phyloP scores from a whole-genome alignment of 1,284 basidiomycete genomes.

The Ganoderma meredithae region DNA sequence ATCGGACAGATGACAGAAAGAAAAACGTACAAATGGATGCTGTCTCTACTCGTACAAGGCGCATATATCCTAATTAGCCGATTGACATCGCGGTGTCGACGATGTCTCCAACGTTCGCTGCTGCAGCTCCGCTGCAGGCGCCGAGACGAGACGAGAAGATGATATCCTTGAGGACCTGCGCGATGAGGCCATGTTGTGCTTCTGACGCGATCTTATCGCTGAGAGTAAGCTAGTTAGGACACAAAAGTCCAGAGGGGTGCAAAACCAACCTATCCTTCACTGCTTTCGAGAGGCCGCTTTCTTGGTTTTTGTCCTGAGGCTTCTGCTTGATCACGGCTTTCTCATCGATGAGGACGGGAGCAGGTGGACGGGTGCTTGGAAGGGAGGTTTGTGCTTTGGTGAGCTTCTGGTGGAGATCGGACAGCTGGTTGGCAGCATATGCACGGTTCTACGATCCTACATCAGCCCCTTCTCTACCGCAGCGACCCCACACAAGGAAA shows the following conservation, averaged over 20 bases:
- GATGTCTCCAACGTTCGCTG: constrained; percentile 40
- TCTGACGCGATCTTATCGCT: constrained; percentile 89
- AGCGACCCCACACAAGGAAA: background rate
- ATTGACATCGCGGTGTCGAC: constrained; percentile 52
- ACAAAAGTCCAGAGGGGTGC: background rate
- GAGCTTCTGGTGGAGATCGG: constrained; percentile 90
- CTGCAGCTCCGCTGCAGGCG: constrained; percentile 30
- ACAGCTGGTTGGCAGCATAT: constrained; percentile 89
- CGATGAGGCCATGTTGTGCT: constrained; percentile 89
- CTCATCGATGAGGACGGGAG: constrained; percentile 58
- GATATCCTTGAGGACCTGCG: constrained; percentile 89
- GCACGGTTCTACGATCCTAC: constrained; percentile 76
- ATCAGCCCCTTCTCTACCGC: background rate
- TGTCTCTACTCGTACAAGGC: background rate
- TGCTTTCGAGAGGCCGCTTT: constrained; percentile 79
- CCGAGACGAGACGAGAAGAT: constrained; percentile 75
- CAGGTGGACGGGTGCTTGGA: constrained; percentile 59
- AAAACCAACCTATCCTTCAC: constrained; percentile 81
- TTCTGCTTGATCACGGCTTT: constrained; percentile 56
- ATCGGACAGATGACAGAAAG: constrained; percentile 16
- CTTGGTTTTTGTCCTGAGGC: constrained; percentile 81
- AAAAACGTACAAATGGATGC: constrained; percentile 27
- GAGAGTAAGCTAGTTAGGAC: constrained; percentile 9
- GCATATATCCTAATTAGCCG: constrained; percentile 26
- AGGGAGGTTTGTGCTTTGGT: constrained; percentile 66